These are phyloP conservation scores for Suhomyces anneliseae DNA, from an alignment of 1,139 yeast genomes.

Conservation along the genomic window DNA sequence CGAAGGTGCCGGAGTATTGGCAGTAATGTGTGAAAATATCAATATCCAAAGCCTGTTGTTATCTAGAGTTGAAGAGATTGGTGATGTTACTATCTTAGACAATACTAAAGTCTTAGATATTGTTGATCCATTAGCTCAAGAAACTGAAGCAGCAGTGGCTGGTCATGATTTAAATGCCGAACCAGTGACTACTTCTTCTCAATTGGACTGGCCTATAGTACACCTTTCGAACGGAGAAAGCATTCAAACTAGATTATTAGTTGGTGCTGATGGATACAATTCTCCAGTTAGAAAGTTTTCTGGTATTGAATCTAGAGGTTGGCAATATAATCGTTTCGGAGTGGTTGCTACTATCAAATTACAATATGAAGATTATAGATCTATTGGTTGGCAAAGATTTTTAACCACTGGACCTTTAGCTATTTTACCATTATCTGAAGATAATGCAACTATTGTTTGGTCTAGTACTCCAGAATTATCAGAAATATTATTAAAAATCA, in stretches of 20 bases:
- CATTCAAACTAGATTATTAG: conserved; percentile 68
- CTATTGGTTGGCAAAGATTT: conserved; percentile 91
- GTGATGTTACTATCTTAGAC: conserved; percentile 54
- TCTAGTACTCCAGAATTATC: conserved; percentile 80
- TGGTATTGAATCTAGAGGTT: conserved; percentile 82
- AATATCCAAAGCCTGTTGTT: conserved; percentile 77
- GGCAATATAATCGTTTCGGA: conserved; percentile 88
- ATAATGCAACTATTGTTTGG: conserved; percentile 91
- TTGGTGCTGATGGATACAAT: conserved; percentile 96
- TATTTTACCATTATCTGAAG: conserved; percentile 80
- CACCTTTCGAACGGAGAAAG: conserved; percentile 64
- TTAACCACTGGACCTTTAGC: conserved; percentile 93
- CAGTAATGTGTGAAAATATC: conserved; percentile 86
- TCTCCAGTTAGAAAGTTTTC: conserved; percentile 89
- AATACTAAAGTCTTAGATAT: conserved; percentile 65
- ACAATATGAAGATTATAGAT: conserved; percentile 67
- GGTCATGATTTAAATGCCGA: conserved; percentile 8
- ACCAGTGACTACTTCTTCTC: conserved; percentile 20
- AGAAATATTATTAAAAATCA: conserved; percentile 55
- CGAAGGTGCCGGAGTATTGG: conserved; percentile 38
- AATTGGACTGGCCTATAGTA: conserved; percentile 74
- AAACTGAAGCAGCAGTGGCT: neutral
- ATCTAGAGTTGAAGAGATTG: conserved; percentile 54
- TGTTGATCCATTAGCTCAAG: conserved; percentile 19
- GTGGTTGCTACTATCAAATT: conserved; percentile 84